Conservation (phyloP, 371 early-diverging fungal species). For the Mortierella sp. region DNA sequence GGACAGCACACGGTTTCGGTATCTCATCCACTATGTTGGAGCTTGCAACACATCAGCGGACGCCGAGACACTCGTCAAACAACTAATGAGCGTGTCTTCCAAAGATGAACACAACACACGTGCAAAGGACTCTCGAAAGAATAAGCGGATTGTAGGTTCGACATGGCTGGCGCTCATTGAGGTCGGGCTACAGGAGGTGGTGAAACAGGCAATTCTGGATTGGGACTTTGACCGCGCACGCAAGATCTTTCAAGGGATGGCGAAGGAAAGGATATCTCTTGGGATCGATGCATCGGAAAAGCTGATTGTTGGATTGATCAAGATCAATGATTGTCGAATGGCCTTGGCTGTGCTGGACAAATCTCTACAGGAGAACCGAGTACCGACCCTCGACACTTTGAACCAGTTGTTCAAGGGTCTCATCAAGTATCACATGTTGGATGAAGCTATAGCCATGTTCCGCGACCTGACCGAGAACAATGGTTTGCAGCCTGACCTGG, state of each 20-base stretch:
- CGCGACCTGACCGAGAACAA: slow-evolving; percentile 37
- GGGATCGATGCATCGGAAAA: slow-evolving; percentile 9
- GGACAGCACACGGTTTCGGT: slow-evolving; percentile 20
- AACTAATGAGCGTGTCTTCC: too few relatives aligned
- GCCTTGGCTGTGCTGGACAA: slow-evolving; percentile 18
- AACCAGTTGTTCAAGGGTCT: slow-evolving; percentile 23
- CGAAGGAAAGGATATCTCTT: slow-evolving; percentile 6
- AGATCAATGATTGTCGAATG: slow-evolving; percentile 6
- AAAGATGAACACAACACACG: too few relatives aligned
- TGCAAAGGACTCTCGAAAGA: slow-evolving; percentile 11
- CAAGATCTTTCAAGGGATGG: slow-evolving; percentile 28
- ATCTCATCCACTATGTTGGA: slow-evolving; percentile 23
- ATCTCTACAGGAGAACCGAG: slow-evolving; percentile 21
- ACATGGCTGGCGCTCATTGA: slow-evolving; percentile 11
- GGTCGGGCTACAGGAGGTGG: slow-evolving; percentile 34
- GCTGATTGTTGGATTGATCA: slow-evolving; percentile 9
- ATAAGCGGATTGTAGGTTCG: slow-evolving; percentile 1
- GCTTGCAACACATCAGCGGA: slow-evolving; percentile 11
- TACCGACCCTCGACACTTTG: slow-evolving; percentile 25
- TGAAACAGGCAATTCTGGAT: slow-evolving; percentile 21
- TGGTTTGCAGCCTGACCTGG: slow-evolving; percentile 21
- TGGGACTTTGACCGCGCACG: slow-evolving; percentile 19
- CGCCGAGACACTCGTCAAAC: slow-evolving; percentile 21
- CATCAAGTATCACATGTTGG: slow-evolving; percentile 23
- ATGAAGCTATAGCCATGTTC: slow-evolving; percentile 37